Base-by-base conservation (phyloP, 495 filamentous ascomycete genomes). In the Alectoria sarmentosa region DNA sequence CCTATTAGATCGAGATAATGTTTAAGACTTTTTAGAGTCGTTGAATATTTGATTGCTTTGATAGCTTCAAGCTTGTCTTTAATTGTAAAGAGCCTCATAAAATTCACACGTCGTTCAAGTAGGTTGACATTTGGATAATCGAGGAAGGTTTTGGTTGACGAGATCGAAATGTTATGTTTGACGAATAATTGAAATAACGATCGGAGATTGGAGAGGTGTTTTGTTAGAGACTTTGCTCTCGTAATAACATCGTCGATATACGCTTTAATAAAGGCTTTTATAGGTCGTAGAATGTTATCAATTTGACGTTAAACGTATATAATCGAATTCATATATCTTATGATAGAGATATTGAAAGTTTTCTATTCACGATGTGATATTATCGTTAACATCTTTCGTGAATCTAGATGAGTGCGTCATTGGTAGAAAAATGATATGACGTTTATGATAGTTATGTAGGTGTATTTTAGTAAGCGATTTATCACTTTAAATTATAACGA, bases 281-380 rank as follows among this genome's bases (percentile, higher is more conserved):
- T 39, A 13, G 30, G 34, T 10, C 44, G 52, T 23, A 64, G 17
- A 17, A 58, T 38, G 48, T 48, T 10, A 66, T 57, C 54, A 8
- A 57, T 57, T 37, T 57, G 54, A 0, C 32, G 6, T 32, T 57
- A 15, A 1, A 57, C 57, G n/a, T 70, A 68, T 1, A 32, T 32
- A 4, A 57, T 23, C 2, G 34, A 65, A 30, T 70, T 70, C 13
- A 38, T 41, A 26, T 59, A 70, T 0, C 66, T 61, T 46, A 68
- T 65, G 14, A 68, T 37, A 4, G 68, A 58, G 6, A 68, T 62
- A 1, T 70, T 68, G 23, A 69, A 68, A 7, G 15, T 39, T 58
- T 70, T 66, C 32, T 70, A 48, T 1, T 63, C 62, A 6, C 62
- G 3, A 28, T 69, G 58, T 15, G 38, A 46, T 1, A 60, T 39